These are phyloP conservation scores for Helicosporidium sp. DNA, from an alignment of 139 green algal species.

Conservation along the genomic window DNA sequence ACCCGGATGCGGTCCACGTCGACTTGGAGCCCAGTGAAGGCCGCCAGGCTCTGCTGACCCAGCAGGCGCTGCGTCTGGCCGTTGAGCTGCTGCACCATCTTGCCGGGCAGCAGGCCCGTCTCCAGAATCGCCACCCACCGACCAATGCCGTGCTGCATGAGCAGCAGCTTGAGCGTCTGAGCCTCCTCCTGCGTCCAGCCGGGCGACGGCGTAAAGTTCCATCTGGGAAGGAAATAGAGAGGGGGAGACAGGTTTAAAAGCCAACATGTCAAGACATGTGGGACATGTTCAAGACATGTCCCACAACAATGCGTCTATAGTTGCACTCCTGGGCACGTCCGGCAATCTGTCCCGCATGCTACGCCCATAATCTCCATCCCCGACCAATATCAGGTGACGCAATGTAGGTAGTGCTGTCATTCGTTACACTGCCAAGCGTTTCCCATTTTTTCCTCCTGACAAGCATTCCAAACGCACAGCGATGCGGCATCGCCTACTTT, in stretches of 20 bases:
- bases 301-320: background rate
- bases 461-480: slow-evolving; percentile 42
- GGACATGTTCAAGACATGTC: too few species aligned
- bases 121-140: slow-evolving; percentile 65
- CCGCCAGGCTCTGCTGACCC: slow-evolving; percentile 65
- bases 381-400: too few species aligned
- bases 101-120: slow-evolving; percentile 63
- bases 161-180: slow-evolving; percentile 49
- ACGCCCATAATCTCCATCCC: too few species aligned
- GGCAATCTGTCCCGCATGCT: too few species aligned
- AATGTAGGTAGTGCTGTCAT: too few species aligned
- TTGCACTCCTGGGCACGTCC: background rate
- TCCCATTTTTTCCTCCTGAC: too few species aligned
- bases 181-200: slow-evolving; percentile 72
- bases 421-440: too few species aligned
- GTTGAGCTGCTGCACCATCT: slow-evolving; percentile 75
- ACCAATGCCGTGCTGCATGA: slow-evolving; percentile 71
- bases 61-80: slow-evolving; percentile 70
- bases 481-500: slow-evolving; percentile 62
- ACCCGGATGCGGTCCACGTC: slow-evolving; percentile 58
- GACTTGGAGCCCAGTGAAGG: slow-evolving; percentile 23
- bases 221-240: slow-evolving; percentile 25
- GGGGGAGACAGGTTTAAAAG: background rate
- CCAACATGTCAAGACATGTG: too few species aligned
- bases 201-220: slow-evolving; percentile 78